These are phyloP conservation scores for Termitomyces sp. DNA, from an alignment of 1,284 basidiomycete species.

Conservation along the genomic window DNA sequence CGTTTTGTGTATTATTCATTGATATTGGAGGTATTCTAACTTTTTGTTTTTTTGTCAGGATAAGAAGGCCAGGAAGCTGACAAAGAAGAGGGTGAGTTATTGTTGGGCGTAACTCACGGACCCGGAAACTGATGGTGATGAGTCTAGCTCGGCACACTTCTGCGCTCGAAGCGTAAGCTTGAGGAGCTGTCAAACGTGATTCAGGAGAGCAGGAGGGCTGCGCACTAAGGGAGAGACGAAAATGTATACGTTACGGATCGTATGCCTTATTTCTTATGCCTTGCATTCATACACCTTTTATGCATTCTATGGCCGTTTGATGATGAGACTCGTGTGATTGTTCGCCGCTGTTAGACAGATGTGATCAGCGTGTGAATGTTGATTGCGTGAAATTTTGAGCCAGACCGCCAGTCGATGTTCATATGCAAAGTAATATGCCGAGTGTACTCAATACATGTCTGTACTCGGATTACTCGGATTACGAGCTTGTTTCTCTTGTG, in stretches of 20 bases:
- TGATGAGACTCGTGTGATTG: background rate
- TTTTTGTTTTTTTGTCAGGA: conserved; percentile 55
- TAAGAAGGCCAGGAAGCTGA: conserved; percentile 97
- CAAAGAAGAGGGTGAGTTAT: conserved; percentile 91
- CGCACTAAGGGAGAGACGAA: conserved; percentile 41
- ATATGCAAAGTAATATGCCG: background rate
- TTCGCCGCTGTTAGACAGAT: background rate
- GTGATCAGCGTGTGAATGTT: background rate
- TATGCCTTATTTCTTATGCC: conserved; percentile 1
- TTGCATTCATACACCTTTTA: conserved; percentile 9
- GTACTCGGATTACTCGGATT: no score
- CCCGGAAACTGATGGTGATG: conserved; percentile 9
- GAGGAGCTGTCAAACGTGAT: conserved; percentile 91
- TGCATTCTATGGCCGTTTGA: conserved; percentile 4
- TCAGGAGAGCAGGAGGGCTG: conserved; percentile 82
- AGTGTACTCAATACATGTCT: no score
- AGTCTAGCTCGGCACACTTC: conserved; percentile 83
- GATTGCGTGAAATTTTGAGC: background rate
- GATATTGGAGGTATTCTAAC: background rate
- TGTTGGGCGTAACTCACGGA: background rate
- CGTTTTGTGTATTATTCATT: conserved; percentile 23
- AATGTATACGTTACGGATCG: conserved; percentile 5
- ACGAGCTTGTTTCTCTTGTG: background rate
- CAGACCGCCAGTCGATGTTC: no score
- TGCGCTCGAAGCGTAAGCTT: conserved; percentile 96